Conservation (phyloP, 2,329 filamentous ascomycete genomes). For the Cercospora nicotianae region DNA sequence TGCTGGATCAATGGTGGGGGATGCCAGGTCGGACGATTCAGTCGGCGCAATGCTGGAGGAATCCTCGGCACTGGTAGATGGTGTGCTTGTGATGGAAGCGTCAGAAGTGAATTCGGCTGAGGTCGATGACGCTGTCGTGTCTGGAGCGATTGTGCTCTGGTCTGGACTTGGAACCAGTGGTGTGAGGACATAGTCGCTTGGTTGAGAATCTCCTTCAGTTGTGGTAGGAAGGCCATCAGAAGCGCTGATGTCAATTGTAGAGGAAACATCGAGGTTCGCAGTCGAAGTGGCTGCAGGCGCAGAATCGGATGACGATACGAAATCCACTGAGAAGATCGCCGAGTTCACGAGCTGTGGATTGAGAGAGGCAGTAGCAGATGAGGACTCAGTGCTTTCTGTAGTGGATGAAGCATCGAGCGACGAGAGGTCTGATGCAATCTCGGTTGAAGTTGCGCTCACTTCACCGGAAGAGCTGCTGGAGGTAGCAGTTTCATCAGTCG, state of each 20-base stretch:
- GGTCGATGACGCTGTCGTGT: neutral
- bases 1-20: neutral
- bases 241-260: neutral
- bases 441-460: neutral
- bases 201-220: neutral
- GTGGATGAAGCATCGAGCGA: neutral
- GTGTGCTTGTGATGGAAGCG: neutral
- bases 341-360: neutral
- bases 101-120: neutral
- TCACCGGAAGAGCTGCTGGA: neutral
- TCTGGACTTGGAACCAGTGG: neutral
- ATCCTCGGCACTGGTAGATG: neutral
- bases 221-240: neutral
- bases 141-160: neutral
- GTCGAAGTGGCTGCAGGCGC: neutral
- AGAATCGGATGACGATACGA: neutral
- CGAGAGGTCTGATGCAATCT: neutral
- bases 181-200: neutral
- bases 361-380: neutral
- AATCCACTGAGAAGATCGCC: neutral
- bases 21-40: neutral
- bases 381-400: neutral
- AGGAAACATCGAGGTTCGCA: neutral
- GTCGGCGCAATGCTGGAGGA: neutral
- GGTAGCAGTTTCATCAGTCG: neutral